These are phyloP conservation scores for Inonotus obliquus DNA, from an alignment of 1,284 basidiomycete genomes.

Conservation along the genomic window DNA sequence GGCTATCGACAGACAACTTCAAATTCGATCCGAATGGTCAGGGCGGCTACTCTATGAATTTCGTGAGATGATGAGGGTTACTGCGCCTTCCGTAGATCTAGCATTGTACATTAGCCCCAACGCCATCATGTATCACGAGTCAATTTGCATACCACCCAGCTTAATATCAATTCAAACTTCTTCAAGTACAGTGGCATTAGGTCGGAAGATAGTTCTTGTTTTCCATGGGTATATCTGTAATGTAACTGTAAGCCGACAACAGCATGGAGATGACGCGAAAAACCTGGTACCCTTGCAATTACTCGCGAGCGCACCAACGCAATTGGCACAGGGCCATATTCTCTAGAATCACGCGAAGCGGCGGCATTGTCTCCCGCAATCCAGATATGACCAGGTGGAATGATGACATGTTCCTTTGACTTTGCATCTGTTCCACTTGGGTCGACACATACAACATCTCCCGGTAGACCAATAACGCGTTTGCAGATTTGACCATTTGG, in stretches of 20 bases:
- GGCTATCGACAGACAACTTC: slow-evolving; percentile 90
- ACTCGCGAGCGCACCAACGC: slow-evolving; percentile 78
- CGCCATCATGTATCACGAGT: not conserved
- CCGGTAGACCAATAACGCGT: slow-evolving; percentile 85
- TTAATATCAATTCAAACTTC: not conserved
- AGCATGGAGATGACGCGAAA: slow-evolving; percentile 25
- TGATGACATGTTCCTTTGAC: slow-evolving; percentile 62
- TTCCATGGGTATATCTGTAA: slow-evolving; percentile 50
- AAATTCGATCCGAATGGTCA: slow-evolving; percentile 89
- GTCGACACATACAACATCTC: slow-evolving; percentile 88
- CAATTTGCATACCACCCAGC: not conserved
- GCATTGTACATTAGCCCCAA: not conserved
- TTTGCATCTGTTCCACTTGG: slow-evolving; percentile 60
- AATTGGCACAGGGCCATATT: slow-evolving; percentile 89
- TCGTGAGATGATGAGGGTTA: slow-evolving; percentile 34
- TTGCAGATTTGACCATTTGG: slow-evolving; percentile 80
- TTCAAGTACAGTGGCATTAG: not conserved
- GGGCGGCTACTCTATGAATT: slow-evolving; percentile 93
- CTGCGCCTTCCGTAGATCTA: not conserved
- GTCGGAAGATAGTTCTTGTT: slow-evolving; percentile 40
- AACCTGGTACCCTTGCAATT: slow-evolving; percentile 58
- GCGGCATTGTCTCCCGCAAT: slow-evolving; percentile 86
- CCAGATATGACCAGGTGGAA: slow-evolving; percentile 90
- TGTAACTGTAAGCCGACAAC: not conserved
- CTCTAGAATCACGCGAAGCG: slow-evolving; percentile 81